phyloP scores from a whole-genome alignment of 345 rosid genomes.

The Boechera retrofracta region DNA sequence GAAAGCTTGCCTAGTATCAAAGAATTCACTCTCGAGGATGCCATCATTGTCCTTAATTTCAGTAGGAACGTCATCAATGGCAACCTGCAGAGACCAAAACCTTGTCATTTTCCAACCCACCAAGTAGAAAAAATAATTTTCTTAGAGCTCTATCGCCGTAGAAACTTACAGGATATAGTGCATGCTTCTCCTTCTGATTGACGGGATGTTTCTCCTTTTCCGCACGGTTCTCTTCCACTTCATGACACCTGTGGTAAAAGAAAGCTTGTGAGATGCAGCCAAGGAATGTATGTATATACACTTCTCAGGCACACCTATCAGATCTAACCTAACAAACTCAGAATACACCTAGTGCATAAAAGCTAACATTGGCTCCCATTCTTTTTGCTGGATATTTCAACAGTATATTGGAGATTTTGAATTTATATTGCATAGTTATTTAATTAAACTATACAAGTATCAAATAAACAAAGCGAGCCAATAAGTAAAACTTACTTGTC shows the following conservation, averaged over 20 bases:
- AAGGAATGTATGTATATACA: constrained; percentile 12
- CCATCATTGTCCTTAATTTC: constrained; percentile 89
- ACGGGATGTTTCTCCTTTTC: constrained; percentile 90
- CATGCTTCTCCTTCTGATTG: constrained; percentile 80
- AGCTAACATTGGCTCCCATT: not conserved
- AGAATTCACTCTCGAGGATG: constrained; percentile 98
- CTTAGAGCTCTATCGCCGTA: not conserved
- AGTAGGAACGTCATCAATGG: constrained; percentile 65
- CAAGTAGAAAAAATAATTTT: constrained; percentile 16
- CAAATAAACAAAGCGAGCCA: constrained; percentile 10
- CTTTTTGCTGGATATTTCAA: constrained; percentile 5
- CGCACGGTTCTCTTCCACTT: constrained; percentile 75
- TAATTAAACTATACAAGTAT: not conserved
- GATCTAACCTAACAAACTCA: constrained; percentile 1
- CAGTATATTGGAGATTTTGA: not conserved
- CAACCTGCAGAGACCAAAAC: constrained; percentile 57
- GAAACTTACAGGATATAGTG: constrained; percentile 71
- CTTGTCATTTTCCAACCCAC: constrained; percentile 33
- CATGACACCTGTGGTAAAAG: constrained; percentile 73
- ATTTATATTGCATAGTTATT: not conserved
- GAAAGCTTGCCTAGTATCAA: constrained; percentile 98
- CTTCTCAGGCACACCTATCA: not conserved
- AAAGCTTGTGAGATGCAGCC: constrained; percentile 37
- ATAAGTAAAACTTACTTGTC: constrained; percentile 65
- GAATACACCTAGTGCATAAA: not conserved